Evolutionary conservation across 495 filamentous ascomycete genomes (phyloP).

Genomic region (Aeminium ludgeri): DNA sequence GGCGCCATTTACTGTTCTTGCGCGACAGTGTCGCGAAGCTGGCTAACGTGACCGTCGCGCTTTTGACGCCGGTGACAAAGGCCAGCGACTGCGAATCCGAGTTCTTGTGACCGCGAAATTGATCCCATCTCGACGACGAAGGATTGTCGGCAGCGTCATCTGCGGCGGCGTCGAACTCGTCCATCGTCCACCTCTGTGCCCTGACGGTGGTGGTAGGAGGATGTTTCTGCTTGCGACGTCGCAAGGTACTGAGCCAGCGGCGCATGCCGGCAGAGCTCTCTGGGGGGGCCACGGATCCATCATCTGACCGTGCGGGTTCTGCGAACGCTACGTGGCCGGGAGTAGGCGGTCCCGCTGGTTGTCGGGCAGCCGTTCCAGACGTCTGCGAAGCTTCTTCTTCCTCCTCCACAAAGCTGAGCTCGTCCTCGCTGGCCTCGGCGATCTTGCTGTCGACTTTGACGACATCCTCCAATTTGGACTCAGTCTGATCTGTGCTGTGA

Average conservation of each 20-base stretch:
- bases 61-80: slow-evolving; percentile 60
- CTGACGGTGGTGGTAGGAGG: slow-evolving; percentile 14
- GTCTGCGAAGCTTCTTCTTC: not conserved
- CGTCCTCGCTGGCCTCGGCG: not conserved
- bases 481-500: not conserved
- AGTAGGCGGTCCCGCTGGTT: not conserved
- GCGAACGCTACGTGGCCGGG: too few species aligned
- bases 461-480: not conserved
- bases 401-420: not conserved
- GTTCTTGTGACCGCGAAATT: slow-evolving; percentile 28
- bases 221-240: slow-evolving; percentile 21
- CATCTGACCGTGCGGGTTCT: not conserved
- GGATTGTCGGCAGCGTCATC: slow-evolving; percentile 14
- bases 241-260: slow-evolving; percentile 39
- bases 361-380: not conserved
- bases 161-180: slow-evolving; percentile 21
- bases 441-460: not conserved
- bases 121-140: too few species aligned
- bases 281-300: not conserved
- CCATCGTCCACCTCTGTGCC: slow-evolving; percentile 32
- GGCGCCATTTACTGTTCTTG: slow-evolving; percentile 23
- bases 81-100: slow-evolving; percentile 53
- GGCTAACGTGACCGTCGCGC: slow-evolving; percentile 53
- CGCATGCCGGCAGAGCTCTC: slow-evolving; percentile 25
- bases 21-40: slow-evolving; percentile 44